Percentiles rank a stretch among this genome's conserved stretches.
These are phyloP conservation scores for Solanum sparsipilum DNA, from an alignment of 257 asterid species.

Conservation along the genomic window DNA sequence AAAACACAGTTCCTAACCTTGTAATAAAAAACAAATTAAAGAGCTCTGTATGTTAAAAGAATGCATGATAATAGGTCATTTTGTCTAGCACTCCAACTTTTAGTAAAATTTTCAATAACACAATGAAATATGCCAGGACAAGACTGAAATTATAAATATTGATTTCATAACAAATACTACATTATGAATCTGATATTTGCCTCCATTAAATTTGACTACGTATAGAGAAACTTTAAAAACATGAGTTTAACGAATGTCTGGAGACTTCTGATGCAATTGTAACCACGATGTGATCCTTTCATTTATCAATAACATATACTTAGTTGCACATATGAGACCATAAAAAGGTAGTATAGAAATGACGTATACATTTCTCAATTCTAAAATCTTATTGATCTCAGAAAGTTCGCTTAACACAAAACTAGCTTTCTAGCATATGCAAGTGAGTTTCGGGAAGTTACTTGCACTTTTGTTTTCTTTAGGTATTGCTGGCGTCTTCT, in stretches of 20 bases:
- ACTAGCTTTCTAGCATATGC: not conserved
- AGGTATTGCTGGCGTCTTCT: not conserved
- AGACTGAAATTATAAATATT: not conserved
- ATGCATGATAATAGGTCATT: not conserved
- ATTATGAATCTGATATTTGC: not conserved
- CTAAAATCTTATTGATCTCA: not conserved
- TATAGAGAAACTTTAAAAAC: not conserved
- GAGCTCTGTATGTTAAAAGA: not conserved
- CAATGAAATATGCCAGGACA: not conserved
- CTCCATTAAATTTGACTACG: not conserved
- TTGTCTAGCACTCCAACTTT: not conserved
- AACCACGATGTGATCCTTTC: not conserved
- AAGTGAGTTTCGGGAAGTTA: not conserved
- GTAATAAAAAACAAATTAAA: not conserved
- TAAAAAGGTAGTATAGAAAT: not conserved
- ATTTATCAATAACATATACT: not conserved
- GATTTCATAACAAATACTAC: not conserved
- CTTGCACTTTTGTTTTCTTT: not conserved
- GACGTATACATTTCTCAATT: not conserved
- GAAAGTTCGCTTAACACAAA: not conserved
- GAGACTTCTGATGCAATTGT: not conserved
- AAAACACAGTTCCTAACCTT: not conserved
- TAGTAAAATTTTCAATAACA: not conserved
- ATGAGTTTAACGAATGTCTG: not conserved
- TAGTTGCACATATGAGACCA: not conserved